A percentile compares a stretch with the other conserved stretches of the same genome.
Conservation (phyloP, 257 asterid species). For the Capsicum chinense region DNA sequence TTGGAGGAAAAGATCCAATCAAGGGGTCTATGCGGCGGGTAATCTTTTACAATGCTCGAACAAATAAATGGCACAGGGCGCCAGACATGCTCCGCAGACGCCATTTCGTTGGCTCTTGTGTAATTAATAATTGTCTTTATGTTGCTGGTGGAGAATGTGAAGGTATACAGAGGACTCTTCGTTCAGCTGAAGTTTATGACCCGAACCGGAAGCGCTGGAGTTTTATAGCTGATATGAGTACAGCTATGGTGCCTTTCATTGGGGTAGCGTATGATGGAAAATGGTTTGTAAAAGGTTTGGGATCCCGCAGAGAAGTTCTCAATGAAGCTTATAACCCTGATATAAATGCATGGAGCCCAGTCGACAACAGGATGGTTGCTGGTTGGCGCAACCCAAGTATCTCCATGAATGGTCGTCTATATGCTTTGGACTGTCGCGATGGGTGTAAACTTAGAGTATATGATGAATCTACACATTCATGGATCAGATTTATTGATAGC, state of each 20-base stretch:
- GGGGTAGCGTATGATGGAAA: constrained; percentile 51
- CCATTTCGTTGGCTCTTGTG: constrained; percentile 55
- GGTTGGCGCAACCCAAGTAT: constrained; percentile 58
- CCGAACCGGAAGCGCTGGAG: constrained; percentile 54
- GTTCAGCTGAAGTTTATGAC: constrained; percentile 56
- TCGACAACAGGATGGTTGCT: constrained; percentile 48
- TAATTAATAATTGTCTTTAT: constrained; percentile 53
- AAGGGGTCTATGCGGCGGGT: constrained; percentile 56
- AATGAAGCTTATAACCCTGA: constrained; percentile 51
- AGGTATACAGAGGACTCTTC: constrained; percentile 53
- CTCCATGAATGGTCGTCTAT: constrained; percentile 51
- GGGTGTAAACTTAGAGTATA: constrained; percentile 55
- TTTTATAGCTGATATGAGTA: constrained; percentile 53
- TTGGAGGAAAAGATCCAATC: constrained; percentile 56
- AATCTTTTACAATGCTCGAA: constrained; percentile 53
- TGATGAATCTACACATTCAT: constrained; percentile 44
- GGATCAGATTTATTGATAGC: constrained; percentile 54
- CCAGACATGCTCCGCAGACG: constrained; percentile 59
- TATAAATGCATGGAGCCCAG: constrained; percentile 45
- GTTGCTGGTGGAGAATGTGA: constrained; percentile 62
- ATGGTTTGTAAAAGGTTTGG: constrained; percentile 56
- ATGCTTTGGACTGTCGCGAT: constrained; percentile 56
- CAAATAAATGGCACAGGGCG: constrained; percentile 60
- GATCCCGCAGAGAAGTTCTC: constrained; percentile 50
- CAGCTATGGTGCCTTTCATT: constrained; percentile 58